Evolutionary conservation across 139 green algal genomes (phyloP), one percentile per base, ranked within the genome.

Genomic region (Chlorella sp.): DNA sequence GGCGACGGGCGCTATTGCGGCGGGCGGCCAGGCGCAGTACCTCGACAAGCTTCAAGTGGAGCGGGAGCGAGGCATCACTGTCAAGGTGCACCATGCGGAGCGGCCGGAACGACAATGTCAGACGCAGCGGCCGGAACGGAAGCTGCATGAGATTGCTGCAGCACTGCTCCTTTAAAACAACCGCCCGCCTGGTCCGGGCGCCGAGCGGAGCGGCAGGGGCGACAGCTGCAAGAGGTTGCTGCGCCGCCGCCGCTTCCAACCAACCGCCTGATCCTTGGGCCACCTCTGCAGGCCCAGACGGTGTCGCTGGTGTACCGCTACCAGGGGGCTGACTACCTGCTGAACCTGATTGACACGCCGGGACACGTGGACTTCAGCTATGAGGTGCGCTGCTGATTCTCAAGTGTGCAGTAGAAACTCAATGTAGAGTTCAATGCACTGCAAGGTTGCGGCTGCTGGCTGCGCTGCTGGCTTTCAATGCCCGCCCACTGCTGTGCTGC

Each of bases 21-120:
- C 51, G 1, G 88, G 86, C 38, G 69, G 81, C 38, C 75, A 91
- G 26, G 64, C 84, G 16, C 93, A 97, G 87, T 95, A 93, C 69
- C 83, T 98, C 34, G 92, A 98, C 70, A 93, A 78, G 38, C 75
- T 90, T 22, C 75, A 90, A 20, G 82, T 98, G 72, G 96, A 99
- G 90, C 85, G 92, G 17, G 94, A 97, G 90, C 90, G 96, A 14
- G 96, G 95, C 38, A 98, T 99, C 90, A 98, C 96, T 17, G 95
- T 98, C 64, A 98, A 99, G 90, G 88, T 85, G 60, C 20, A 24
- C 13, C 14, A n/a, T n/a, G n/a, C n/a, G n/a, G n/a, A n/a, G n/a
- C n/a, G n/a, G n/a, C n/a, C n/a, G n/a, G n/a, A n/a, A n/a, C n/a
- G n/a, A n/a, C n/a, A n/a, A n/a, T n/a, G n/a, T n/a, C n/a, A n/a